These are phyloP conservation scores for Leccinum broughii DNA, from an alignment of 768 basidiomycete genomes.

Conservation along the genomic window DNA sequence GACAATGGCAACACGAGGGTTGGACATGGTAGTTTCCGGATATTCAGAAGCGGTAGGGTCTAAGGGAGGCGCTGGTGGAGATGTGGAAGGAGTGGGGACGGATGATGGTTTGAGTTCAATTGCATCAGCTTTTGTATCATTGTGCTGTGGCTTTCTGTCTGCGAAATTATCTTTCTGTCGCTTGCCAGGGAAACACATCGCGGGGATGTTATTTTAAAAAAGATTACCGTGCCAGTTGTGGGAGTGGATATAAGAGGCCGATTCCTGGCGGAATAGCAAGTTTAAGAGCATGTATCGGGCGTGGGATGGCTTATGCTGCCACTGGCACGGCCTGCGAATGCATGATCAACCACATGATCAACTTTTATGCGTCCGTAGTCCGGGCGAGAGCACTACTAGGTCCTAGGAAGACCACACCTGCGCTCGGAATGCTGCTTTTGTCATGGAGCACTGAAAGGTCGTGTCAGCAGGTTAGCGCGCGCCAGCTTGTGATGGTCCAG, in stretches of 20 bases:
- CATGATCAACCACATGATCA: slow-evolving; percentile 18
- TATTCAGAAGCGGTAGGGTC: slow-evolving; percentile 1
- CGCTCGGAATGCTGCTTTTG: slow-evolving; percentile 3
- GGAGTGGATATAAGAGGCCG: slow-evolving; percentile 11
- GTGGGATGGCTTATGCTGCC: slow-evolving; percentile 23
- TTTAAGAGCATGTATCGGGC: slow-evolving; percentile 16
- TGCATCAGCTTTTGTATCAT: slow-evolving; percentile 14
- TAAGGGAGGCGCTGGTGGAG: slow-evolving; percentile 1
- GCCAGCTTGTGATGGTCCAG: slow-evolving; percentile 5
- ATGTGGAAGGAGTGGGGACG: slow-evolving; percentile 1
- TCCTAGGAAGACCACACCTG: slow-evolving; percentile 4
- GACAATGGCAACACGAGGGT: slow-evolving; percentile 44
- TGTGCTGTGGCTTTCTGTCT: slow-evolving; percentile 23
- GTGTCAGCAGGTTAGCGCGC: not conserved
- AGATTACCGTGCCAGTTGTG: not conserved
- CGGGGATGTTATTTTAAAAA: slow-evolving; percentile 3
- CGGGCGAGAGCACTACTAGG: slow-evolving; percentile 1
- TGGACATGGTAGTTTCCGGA: slow-evolving; percentile 12
- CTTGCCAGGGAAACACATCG: slow-evolving; percentile 43
- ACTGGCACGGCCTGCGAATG: slow-evolving; percentile 14
- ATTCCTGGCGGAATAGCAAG: not conserved
- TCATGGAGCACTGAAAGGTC: slow-evolving; percentile 8
- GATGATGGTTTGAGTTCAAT: slow-evolving; percentile 7
- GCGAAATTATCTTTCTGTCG: slow-evolving; percentile 37
- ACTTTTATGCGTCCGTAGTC: slow-evolving; percentile 11